Conservation (phyloP, 2,329 filamentous ascomycete species). For the Alternaria triticimaculans region DNA sequence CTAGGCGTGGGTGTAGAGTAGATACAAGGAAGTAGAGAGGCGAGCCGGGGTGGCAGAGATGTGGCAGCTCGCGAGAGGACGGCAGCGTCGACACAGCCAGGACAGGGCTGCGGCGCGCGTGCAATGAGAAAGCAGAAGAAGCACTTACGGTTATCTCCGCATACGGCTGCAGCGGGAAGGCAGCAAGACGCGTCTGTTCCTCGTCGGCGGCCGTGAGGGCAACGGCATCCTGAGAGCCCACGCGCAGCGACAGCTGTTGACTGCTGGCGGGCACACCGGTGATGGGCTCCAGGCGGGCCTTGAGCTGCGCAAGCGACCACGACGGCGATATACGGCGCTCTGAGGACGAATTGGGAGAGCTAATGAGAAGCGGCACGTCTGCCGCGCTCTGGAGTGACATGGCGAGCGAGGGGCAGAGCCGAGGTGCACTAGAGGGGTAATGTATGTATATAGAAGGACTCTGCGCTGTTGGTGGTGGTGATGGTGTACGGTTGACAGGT, state of each 20-base stretch:
- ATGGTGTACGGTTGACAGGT: constrained; percentile 16
- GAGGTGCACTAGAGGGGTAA: constrained; percentile 12
- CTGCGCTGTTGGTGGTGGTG: constrained; percentile 10
- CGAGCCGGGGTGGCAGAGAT: constrained; percentile 28
- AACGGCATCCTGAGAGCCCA: constrained; percentile 67
- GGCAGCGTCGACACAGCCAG: constrained; percentile 9
- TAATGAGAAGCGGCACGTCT: constrained; percentile 77
- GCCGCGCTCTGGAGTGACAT: constrained; percentile 60
- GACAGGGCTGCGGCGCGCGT: constrained; percentile 23
- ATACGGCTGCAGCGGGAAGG: constrained; percentile 73
- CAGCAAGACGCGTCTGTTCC: constrained; percentile 68
- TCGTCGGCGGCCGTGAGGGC: constrained; percentile 75
- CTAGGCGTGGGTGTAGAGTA: constrained; percentile 10
- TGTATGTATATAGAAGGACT: constrained; percentile 2
- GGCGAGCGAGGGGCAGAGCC: constrained; percentile 1
- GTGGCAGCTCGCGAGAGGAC: constrained; percentile 42
- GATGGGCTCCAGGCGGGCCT: constrained; percentile 86
- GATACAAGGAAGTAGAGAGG: constrained; percentile 14
- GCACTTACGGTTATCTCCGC: constrained; percentile 79
- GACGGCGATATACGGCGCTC: constrained; percentile 92
- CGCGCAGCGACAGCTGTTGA: constrained; percentile 77
- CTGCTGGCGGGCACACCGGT: constrained; percentile 85
- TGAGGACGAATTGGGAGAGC: constrained; percentile 77
- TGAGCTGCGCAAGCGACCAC: constrained; percentile 86
- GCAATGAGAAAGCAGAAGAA: constrained; percentile 21